Base-by-base conservation (phyloP, 2,329 filamentous ascomycete species). In the Sclerotiophoma versabilis region DNA sequence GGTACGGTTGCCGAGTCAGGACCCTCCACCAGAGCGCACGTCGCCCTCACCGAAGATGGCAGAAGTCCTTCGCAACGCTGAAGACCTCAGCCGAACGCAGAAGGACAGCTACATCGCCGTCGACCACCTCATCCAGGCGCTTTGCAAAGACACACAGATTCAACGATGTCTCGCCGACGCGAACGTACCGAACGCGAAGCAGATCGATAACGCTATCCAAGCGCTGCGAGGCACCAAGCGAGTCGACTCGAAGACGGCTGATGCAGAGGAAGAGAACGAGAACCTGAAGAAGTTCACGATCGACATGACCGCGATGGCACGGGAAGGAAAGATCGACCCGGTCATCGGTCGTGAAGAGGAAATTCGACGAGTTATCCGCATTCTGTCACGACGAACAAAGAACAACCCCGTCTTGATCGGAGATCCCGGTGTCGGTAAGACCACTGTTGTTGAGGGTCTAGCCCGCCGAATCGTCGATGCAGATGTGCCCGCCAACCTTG, bases 361-460 rank as follows among this genome's bases (percentile, higher is more conserved):
- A 75, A 97, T 97, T 68, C 84, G 93, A 69, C 84, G 93, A 69
- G 93, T 96, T 20, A 87, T 98, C 64, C 88, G 93, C 53, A 98
- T 98, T 61, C 81, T 98, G 59, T 96, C 92, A 29, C 85, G 95
- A 74, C 86, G 93, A 72, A 98, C 93, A 58, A 98, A 98, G 84
- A 98, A 99, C 83, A 99, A 99, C 77, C 95, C 95, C 1, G 93
- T 98, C 42, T 85, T 99, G 63, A 98, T 99, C 62, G 95, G 95
- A 80, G 93, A 98, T 73, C 93, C 95, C 29, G 95, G 95, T 87
- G 95, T 98, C 20, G 95, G 95, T 72, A 99, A 99, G 82, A 99
- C 95, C 4, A 97, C 95, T 5, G 93, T 99, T 51, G 92, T 98
- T 43, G 95, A 99, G 80, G 95, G 95, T 68, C 83, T 99, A 54